A percentile compares a stretch with the other conserved stretches of the same genome.
Evolutionary conservation across 2,329 filamentous ascomycete species (phyloP).

Genomic region (Verticillium zaregamsianum): DNA sequence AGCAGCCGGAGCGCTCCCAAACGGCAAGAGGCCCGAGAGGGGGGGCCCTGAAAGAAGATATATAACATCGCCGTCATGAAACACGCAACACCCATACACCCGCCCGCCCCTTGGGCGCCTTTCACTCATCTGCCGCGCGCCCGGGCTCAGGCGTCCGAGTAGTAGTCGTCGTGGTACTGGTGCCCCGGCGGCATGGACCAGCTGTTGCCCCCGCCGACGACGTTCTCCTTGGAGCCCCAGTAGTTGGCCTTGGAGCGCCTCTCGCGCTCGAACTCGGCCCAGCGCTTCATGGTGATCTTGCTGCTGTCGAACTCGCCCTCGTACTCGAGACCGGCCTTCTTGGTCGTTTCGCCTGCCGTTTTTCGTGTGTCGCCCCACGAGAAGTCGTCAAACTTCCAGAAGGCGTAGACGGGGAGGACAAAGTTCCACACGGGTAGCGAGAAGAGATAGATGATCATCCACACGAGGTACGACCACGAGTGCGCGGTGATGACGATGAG

Average conservation of each 20-base stretch:
- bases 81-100: slow-evolving; percentile 1
- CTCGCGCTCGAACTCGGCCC: slow-evolving; percentile 88
- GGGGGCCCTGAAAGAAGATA: no score
- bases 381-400: slow-evolving; percentile 99
- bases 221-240: slow-evolving; percentile 50
- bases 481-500: slow-evolving; percentile 93
- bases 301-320: slow-evolving; percentile 97
- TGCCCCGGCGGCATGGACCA: slow-evolving; percentile 41
- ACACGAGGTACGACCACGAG: slow-evolving; percentile 83
- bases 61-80: no score
- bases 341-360: slow-evolving; percentile 84
- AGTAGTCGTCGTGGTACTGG: slow-evolving; percentile 51
- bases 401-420: slow-evolving; percentile 86
- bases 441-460: slow-evolving; percentile 95
- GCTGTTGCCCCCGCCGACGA: slow-evolving; percentile 34
- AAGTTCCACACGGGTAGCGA: slow-evolving; percentile 98
- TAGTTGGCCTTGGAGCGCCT: slow-evolving; percentile 46
- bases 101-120: slow-evolving; percentile 3
- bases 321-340: slow-evolving; percentile 80
- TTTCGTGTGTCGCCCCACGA: slow-evolving; percentile 98
- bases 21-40: not conserved
- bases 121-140: slow-evolving; percentile 7
- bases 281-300: slow-evolving; percentile 99
- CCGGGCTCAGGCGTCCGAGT: slow-evolving; percentile 43
- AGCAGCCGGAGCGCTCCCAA: not conserved